Percentiles rank a stretch among this genome's conserved stretches.
These are phyloP conservation scores for Ceratocystis albifundus DNA, from an alignment of 2,329 filamentous ascomycete species.

Conservation along the genomic window DNA sequence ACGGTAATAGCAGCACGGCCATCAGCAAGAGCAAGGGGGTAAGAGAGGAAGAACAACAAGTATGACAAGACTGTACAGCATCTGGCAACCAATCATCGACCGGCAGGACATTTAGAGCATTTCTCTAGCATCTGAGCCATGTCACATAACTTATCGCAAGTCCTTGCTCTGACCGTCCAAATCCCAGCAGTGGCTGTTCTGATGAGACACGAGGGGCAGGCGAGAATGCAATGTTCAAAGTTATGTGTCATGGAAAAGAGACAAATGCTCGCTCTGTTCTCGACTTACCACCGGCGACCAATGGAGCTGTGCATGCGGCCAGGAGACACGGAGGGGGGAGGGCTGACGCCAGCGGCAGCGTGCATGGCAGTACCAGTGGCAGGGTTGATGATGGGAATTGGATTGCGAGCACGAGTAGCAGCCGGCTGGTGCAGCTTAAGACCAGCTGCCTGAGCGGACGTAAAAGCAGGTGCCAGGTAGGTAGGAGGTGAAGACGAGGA, in stretches of 20 bases:
- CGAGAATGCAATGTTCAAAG: not conserved
- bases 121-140: not conserved
- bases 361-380: conserved; percentile 78
- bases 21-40: not conserved
- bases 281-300: conserved; percentile 43
- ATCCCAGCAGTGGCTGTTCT: conserved; percentile 13
- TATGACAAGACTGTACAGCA: not conserved
- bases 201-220: not conserved
- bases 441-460: conserved; percentile 52
- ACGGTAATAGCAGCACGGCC: not conserved
- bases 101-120: not conserved
- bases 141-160: not conserved
- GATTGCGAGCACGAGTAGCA: conserved; percentile 79
- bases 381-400: conserved; percentile 96
- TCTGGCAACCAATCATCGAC: not conserved
- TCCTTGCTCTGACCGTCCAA: not conserved
- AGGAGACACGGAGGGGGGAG: conserved; percentile 60
- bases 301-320: conserved; percentile 46
- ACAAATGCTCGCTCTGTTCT: not conserved
- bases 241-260: not conserved
- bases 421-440: conserved; percentile 84
- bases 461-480: conserved; percentile 52
- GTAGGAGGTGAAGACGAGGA: conserved; percentile 37
- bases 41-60: conserved; percentile 7
- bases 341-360: conserved; percentile 40